Base-by-base conservation (phyloP, 139 green algal genomes). In the Ostreobium quekettii region DNA sequence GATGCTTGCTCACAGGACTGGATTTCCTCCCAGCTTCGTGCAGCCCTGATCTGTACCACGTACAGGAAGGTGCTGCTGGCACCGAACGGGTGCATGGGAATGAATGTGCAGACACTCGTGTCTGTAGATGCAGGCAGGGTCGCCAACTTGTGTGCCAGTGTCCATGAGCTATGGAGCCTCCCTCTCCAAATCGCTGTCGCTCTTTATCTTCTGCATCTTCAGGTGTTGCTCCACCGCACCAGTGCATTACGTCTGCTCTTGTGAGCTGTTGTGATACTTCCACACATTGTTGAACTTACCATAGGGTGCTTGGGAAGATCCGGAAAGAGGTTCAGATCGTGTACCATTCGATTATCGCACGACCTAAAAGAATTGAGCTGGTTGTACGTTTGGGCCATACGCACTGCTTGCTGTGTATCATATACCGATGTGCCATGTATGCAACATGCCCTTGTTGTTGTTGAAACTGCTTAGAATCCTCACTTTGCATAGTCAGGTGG, bases 101-200 rank as follows among this genome's bases (percentile, higher is more conserved):
- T 26, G 19, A 53, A 53, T 19, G 19, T 19, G 15, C 42, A 53
- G 29, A 85, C 74, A 4, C 61, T 87, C 28, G 77, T 85, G 75
- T 70, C 60, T 2, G 81, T 87, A 28, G 91, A 97, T 48, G 75
- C 82, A 0, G 87, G 91, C 28, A 76, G 86, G 0, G 70, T 90
- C 7, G 76, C 88, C 6, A 87, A 86, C 72, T 66, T 97, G 31
- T 75, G 70, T 42, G 48, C 77, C n/a, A 83, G 73, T n/a, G 68
- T 89, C 32, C 82, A 93, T 64, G 88, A 97, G 74, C 77, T 96
- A 2, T 95, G 84, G 83, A 86, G 72, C 46, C 72, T 96, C 70
- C 87, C 89, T 5, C 46, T 88, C 22, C 88, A 96, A 78, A 88
- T 96, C 15, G 63, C 47, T 0, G 66, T 87, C 2, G 89, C 87